Conservation (phyloP, 2,329 filamentous ascomycete species). For the Zasmidium angulare region DNA sequence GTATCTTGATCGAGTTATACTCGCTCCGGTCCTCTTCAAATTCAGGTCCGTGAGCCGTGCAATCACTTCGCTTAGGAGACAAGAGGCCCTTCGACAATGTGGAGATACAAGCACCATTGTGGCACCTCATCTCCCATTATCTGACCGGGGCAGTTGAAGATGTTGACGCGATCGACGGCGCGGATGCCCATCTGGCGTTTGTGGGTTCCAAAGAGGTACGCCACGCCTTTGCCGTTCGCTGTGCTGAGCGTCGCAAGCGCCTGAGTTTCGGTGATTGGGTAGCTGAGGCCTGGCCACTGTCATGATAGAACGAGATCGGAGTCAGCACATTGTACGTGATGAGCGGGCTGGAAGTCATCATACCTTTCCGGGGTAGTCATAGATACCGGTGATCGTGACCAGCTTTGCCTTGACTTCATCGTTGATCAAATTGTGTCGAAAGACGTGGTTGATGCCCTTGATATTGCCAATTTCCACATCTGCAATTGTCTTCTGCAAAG, state of each 20-base stretch:
- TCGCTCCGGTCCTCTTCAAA: too few relatives aligned
- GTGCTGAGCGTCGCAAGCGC: neutral
- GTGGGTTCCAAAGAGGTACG: constrained; percentile 2
- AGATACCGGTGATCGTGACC: neutral
- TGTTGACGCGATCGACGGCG: neutral
- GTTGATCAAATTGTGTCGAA: neutral
- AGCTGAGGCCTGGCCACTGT: constrained; percentile 8
- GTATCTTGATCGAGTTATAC: too few relatives aligned
- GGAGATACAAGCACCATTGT: constrained; percentile 6
- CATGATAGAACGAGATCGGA: neutral
- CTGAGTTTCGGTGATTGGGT: neutral
- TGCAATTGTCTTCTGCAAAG: neutral
- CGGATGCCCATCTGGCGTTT: constrained; percentile 1
- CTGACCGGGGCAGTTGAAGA: constrained; percentile 1
- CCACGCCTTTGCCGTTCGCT: neutral
- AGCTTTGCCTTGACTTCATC: neutral
- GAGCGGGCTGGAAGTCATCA: neutral
- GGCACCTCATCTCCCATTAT: neutral
- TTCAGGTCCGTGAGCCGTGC: too few relatives aligned
- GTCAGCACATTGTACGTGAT: neutral
- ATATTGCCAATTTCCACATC: neutral
- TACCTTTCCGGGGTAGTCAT: neutral
- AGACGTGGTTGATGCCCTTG: constrained; percentile 1
- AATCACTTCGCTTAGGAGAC: neutral
- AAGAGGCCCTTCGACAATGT: constrained; percentile 1